Base-by-base conservation (phyloP, 371 early-diverging fungal species). In the Rhizopus sp. region DNA sequence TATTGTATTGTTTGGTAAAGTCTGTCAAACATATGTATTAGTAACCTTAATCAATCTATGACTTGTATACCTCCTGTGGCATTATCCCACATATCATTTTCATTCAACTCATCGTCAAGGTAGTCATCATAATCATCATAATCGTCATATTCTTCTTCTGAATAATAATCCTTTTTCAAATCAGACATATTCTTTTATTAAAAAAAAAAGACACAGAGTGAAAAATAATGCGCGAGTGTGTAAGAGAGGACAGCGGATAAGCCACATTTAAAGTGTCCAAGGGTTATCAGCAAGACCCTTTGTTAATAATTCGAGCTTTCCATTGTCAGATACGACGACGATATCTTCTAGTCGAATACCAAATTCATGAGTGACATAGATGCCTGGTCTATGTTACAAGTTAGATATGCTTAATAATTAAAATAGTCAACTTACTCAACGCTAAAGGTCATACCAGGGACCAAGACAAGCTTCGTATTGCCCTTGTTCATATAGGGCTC, bases 1-100 rank as follows among this genome's bases (percentile, higher is more conserved):
- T 84, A 73, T 95, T 95, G 76, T 92, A 95, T 63, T 95, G 90
- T 66, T 95, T 95, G 15, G 96, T 95, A 63, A 95, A 95, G 66
- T 95, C 91, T 87, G 63, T 3, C 13, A 29, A 38, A 42, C 4
- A 4, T 29, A 41, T 60, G 38, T 17, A 7, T 33, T 13, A 29
- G 17, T 39, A 29, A 3, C 29, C 8, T 52, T 23, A 6, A 6
- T 10, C 30, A 7, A 15, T 4, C 2, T 8, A 31, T 30, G 30
- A 3, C 8, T 5, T 10, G 30, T 47, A 58, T 50, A 79, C 79
- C 79, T 64, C 76, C 79, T 37, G 75, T 74, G 1, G 73, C 80
- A 64, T 60, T 71, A 55, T 81, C 83, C 87, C 87, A 87, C 35
- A 79, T 69, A 50, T 87, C 85, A 38, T 77, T 68, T 58, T 82